Conservation (phyloP, 2,329 filamentous ascomycete genomes). For the Colletotrichum melonis region DNA sequence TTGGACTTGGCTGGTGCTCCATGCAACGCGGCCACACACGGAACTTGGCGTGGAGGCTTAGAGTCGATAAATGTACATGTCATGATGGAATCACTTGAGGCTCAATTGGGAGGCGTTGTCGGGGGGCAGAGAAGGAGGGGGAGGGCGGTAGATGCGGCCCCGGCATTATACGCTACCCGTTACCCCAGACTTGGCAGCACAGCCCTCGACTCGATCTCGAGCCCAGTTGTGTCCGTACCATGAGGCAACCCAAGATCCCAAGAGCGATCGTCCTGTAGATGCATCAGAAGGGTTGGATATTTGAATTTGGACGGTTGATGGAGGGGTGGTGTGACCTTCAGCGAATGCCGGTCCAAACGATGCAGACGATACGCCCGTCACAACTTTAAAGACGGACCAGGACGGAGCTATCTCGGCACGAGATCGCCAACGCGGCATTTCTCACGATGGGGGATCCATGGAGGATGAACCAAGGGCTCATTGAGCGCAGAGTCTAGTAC, state of each 20-base stretch:
- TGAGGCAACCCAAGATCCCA: neutral
- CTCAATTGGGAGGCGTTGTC: constrained; percentile 1
- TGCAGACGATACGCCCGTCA: neutral
- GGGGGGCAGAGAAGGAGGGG: neutral
- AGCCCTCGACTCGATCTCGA: constrained; percentile 9
- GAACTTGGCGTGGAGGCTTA: neutral
- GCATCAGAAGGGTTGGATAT: neutral
- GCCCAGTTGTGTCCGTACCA: neutral
- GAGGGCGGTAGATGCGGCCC: neutral
- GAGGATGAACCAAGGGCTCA: neutral
- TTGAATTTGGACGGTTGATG: neutral
- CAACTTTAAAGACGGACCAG: constrained; percentile 8
- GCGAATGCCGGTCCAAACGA: neutral
- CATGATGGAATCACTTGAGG: constrained; percentile 13
- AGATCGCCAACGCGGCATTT: constrained; percentile 21
- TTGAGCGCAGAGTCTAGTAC: too few relatives aligned
- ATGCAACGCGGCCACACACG: neutral
- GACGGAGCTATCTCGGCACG: constrained; percentile 27
- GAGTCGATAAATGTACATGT: neutral
- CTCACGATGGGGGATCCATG: constrained; percentile 16
- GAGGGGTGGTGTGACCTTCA: constrained; percentile 6
- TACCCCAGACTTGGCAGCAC: constrained; percentile 15
- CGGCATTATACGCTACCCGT: neutral
- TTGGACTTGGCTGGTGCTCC: neutral
- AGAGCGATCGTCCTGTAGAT: neutral